Conservation (phyloP, 768 basidiomycete genomes). For the Chalciporus pseudorubinellus region DNA sequence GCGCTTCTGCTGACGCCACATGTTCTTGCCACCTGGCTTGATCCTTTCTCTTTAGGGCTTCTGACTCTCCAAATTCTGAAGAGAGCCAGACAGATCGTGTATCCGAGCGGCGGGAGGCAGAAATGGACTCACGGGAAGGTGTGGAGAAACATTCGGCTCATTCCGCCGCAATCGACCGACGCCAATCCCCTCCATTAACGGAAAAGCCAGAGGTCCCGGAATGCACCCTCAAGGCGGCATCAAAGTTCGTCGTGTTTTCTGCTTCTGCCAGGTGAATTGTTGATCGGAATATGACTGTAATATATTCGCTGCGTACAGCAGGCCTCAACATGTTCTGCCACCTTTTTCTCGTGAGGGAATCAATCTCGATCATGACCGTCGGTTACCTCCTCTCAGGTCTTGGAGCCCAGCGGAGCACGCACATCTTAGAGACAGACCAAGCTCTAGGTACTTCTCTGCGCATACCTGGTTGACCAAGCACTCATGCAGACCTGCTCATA, state of each 20-base stretch:
- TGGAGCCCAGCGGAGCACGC: constrained; percentile 25
- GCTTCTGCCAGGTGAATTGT: constrained; percentile 8
- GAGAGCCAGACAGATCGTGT: constrained; percentile 16
- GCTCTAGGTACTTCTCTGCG: constrained; percentile 25
- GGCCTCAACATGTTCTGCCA: constrained; percentile 34
- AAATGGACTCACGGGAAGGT: constrained; percentile 16
- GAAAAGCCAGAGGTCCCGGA: constrained; percentile 21
- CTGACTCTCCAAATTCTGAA: constrained; percentile 28
- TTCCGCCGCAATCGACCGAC: constrained; percentile 14
- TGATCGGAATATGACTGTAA: constrained; percentile 26
- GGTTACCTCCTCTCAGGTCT: constrained; percentile 32
- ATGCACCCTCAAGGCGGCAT: constrained; percentile 21
- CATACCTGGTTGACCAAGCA: constrained; percentile 4
- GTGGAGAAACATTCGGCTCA: constrained; percentile 21
- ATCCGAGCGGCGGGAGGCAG: constrained; percentile 11
- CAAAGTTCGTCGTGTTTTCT: constrained; percentile 24
- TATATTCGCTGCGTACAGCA: constrained; percentile 28
- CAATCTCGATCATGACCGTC: constrained; percentile 34
- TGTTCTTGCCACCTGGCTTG: constrained; percentile 19
- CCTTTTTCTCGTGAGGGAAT: constrained; percentile 31
- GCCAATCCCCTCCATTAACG: constrained; percentile 19
- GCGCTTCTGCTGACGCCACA: constrained; percentile 34
- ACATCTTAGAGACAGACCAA: constrained; percentile 21
- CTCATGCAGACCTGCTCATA: constrained; percentile 20
- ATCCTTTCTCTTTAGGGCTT: constrained; percentile 27